phyloP scores from a whole-genome alignment of 768 basidiomycete genomes.

The Auricularia sp. region DNA sequence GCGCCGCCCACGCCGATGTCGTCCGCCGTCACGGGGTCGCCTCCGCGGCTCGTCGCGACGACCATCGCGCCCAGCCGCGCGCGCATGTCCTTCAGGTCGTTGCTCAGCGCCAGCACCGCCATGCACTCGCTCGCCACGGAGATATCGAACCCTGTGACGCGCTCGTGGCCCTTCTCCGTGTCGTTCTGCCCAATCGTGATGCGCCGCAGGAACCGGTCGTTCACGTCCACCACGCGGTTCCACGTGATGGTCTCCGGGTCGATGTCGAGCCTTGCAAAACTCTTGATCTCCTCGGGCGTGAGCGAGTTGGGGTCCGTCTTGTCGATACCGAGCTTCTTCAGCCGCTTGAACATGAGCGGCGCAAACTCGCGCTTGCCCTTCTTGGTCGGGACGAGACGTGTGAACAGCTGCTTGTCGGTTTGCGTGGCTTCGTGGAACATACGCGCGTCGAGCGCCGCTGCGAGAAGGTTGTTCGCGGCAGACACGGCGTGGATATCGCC shows the following conservation, averaged over 20 bases:
- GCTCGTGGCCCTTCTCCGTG: slow-evolving; percentile 83
- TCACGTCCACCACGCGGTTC: slow-evolving; percentile 95
- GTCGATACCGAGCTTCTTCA: slow-evolving; percentile 89
- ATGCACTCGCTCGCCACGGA: slow-evolving; percentile 96
- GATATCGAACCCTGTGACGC: slow-evolving; percentile 92
- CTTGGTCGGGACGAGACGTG: slow-evolving; percentile 81
- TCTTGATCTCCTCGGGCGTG: slow-evolving; percentile 83
- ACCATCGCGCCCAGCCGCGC: slow-evolving; percentile 93
- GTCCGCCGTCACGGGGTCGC: slow-evolving; percentile 89
- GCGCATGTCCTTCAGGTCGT: slow-evolving; percentile 82
- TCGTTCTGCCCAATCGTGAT: slow-evolving; percentile 85
- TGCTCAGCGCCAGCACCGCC: slow-evolving; percentile 92
- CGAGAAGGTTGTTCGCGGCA: slow-evolving; percentile 93
- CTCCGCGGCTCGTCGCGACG: slow-evolving; percentile 84
- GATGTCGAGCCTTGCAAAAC: slow-evolving; percentile 86
- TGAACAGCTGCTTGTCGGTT: slow-evolving; percentile 90
- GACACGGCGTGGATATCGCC: slow-evolving; percentile 98
- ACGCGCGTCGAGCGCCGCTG: slow-evolving; percentile 91
- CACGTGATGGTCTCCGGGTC: slow-evolving; percentile 89
- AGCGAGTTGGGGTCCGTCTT: slow-evolving; percentile 89
- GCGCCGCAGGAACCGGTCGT: slow-evolving; percentile 93
- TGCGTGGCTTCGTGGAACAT: slow-evolving; percentile 98
- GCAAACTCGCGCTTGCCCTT: slow-evolving; percentile 94
- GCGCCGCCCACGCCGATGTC: slow-evolving; percentile 94
- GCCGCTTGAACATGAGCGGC: slow-evolving; percentile 90